phyloP scores from a whole-genome alignment of 208 protist genomes.

The Leptomonas seymouri region DNA sequence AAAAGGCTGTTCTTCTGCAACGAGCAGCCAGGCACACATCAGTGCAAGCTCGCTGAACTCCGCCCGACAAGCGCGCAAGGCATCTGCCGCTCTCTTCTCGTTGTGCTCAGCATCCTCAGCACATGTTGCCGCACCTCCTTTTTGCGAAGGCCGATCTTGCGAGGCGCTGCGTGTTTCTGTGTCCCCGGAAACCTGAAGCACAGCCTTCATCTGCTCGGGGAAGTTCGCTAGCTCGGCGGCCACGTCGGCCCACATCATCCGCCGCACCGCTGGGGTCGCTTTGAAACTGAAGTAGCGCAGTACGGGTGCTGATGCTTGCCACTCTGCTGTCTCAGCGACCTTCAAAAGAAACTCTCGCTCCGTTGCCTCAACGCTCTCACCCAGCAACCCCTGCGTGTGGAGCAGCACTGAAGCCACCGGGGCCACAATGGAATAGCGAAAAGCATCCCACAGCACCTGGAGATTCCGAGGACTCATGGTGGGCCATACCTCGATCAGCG shows the following conservation, averaged over 20 bases:
- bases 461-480: background rate
- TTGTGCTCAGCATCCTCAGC: background rate
- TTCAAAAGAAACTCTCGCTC: background rate
- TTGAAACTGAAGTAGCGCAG: background rate
- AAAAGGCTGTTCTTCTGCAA: conserved; percentile 1
- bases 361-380: background rate
- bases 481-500: conserved; percentile 7
- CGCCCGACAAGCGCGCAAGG: conserved; percentile 3
- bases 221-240: conserved; percentile 10
- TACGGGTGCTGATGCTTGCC: conserved; percentile 20
- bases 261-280: conserved; percentile 7
- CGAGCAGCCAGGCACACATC: conserved; percentile 26
- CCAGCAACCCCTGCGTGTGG: background rate
- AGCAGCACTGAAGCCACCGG: conserved; percentile 13
- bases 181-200: background rate
- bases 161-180: background rate
- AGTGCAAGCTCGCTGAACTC: conserved; percentile 18
- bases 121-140: background rate
- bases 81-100: background rate
- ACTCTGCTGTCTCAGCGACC: background rate
- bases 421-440: conserved; percentile 18
- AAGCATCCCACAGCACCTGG: conserved; percentile 8
- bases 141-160: background rate
- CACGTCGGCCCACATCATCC: conserved; percentile 11
- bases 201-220: background rate